phyloP scores from a whole-genome alignment of 768 basidiomycete genomes.

The Boletus huronensis region DNA sequence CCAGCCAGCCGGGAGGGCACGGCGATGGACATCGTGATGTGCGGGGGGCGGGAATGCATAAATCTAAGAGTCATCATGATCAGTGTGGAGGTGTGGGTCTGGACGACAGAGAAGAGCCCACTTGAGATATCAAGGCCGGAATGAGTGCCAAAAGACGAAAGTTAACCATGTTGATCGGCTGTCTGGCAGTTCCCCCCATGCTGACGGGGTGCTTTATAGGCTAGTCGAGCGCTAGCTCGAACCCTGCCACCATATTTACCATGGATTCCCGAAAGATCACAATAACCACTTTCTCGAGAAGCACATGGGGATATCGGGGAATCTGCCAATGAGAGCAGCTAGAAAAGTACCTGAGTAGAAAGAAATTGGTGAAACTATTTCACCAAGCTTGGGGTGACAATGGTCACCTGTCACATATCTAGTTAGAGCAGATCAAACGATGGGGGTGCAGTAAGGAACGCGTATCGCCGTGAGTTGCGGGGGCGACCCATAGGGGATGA shows the following conservation, averaged over 20 bases:
- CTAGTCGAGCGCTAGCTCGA: conserved; percentile 4
- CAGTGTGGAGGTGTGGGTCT: neutral
- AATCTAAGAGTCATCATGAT: too few species aligned
- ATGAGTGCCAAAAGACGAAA: conserved; percentile 1
- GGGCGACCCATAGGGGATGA: neutral
- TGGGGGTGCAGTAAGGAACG: neutral
- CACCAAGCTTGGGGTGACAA: neutral
- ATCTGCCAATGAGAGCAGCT: neutral
- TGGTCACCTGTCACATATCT: neutral
- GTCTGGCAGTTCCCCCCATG: neutral
- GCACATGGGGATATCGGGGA: neutral
- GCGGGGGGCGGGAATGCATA: too few species aligned
- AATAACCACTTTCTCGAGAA: neutral
- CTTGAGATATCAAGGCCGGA: conserved; percentile 1
- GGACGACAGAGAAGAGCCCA: neutral
- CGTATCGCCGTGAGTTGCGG: neutral
- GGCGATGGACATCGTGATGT: conserved; percentile 8
- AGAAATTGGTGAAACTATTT: neutral
- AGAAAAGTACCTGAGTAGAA: neutral
- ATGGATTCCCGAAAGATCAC: neutral
- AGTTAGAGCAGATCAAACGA: neutral
- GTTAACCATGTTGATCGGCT: conserved; percentile 5
- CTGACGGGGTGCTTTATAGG: conserved; percentile 11
- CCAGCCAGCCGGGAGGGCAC: conserved; percentile 51
- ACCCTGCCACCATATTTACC: neutral